These are phyloP conservation scores for Exophiala calicioides DNA, from an alignment of 2,329 filamentous ascomycete species.

Conservation along the genomic window DNA sequence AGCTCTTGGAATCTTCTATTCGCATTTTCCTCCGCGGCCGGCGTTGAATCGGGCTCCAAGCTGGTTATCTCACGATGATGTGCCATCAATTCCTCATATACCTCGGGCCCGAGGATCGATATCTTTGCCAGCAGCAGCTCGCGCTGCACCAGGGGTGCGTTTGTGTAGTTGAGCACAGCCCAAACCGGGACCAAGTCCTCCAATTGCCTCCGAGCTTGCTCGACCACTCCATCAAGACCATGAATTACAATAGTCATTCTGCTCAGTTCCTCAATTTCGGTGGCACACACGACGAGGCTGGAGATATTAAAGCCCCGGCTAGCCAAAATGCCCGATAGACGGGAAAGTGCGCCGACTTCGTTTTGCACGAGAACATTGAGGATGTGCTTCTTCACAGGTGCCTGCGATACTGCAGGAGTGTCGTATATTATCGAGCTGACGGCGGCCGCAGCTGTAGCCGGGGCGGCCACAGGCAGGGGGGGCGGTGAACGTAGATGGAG, in stretches of 20 bases:
- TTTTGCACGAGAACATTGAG: conserved; percentile 99
- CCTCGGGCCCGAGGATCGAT: conserved; percentile 94
- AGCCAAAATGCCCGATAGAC: conserved; percentile 92
- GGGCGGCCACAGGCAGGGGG: conserved; percentile 75
- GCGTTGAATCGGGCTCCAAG: conserved; percentile 40
- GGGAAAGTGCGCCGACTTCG: conserved; percentile 94
- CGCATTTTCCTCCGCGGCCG: conserved; percentile 40
- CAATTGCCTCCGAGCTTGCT: conserved; percentile 91
- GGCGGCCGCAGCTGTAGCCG: conserved; percentile 86
- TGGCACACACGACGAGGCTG: conserved; percentile 95
- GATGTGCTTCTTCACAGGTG: conserved; percentile 88
- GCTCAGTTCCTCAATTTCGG: conserved; percentile 92
- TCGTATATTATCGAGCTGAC: conserved; percentile 99
- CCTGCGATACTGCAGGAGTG: conserved; percentile 79
- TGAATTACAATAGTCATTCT: conserved; percentile 99
- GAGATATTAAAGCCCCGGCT: conserved; percentile 99
- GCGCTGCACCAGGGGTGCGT: conserved; percentile 88
- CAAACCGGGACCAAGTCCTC: conserved; percentile 97
- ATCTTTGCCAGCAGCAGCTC: conserved; percentile 95
- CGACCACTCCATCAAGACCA: conserved; percentile 93
- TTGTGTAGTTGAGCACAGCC: conserved; percentile 96
- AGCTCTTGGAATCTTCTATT: conserved; percentile 38
- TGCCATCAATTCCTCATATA: conserved; percentile 93
- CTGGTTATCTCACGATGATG: conserved; percentile 90
- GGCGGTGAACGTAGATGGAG: conserved; percentile 87